Conservation (phyloP, 805 yeast species). For the Saccharomycopsis olivae region DNA sequence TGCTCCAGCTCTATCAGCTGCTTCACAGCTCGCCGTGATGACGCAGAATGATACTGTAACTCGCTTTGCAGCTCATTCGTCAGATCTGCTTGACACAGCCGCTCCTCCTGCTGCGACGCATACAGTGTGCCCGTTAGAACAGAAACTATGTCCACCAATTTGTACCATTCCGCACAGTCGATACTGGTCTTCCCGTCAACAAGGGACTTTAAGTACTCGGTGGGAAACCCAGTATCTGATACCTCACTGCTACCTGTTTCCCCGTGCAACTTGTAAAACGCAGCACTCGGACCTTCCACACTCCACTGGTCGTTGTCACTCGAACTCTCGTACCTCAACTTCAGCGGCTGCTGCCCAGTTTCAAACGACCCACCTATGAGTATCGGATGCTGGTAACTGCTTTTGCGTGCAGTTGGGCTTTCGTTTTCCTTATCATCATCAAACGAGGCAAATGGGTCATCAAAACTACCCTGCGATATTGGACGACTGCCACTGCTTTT, state of each 20-base stretch:
- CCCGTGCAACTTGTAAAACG: no score
- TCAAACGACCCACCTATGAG: no score
- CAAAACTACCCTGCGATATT: no score
- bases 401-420: conserved; percentile 2
- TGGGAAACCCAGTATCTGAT: conserved; percentile 9
- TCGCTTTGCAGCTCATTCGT: not conserved
- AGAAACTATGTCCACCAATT: conserved; percentile 9
- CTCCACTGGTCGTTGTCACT: no score
- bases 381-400: conserved; percentile 1
- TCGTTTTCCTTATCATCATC: conserved; percentile 14
- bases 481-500: no score
- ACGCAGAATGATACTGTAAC: not conserved
- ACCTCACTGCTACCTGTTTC: no score
- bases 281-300: no score
- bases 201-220: conserved; percentile 9
- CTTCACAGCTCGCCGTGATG: no score
- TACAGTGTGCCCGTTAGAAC: not conserved
- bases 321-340: no score
- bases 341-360: no score
- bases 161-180: conserved; percentile 6
- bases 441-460: no score
- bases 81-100: not conserved
- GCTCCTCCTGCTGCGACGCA: not conserved
- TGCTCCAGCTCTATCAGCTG: no score
- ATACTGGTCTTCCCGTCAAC: not conserved